Percentiles rank a stretch among this genome's conserved stretches.
Conservation (phyloP, 495 filamentous ascomycete genomes). For the Aeminium ludgeri region DNA sequence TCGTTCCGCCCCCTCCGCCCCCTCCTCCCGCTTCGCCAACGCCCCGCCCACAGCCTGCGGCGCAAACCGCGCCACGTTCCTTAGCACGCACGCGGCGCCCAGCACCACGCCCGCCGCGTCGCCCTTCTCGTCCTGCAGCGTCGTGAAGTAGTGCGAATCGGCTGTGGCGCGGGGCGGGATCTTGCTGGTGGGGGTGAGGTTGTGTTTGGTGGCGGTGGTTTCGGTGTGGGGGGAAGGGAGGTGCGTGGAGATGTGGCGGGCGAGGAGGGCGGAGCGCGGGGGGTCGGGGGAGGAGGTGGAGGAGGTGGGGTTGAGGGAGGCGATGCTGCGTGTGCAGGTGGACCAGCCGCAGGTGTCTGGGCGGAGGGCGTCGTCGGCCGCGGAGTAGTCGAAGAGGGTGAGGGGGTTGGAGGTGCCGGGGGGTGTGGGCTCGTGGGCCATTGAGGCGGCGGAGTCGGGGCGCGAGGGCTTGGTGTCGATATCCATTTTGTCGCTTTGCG, state of each 20-base stretch:
- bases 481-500: constrained; percentile 31
- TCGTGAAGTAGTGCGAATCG: constrained; percentile 41
- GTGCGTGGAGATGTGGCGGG: constrained; percentile 49
- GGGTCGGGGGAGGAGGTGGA: background rate
- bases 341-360: constrained; percentile 9
- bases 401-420: background rate
- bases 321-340: constrained; percentile 1
- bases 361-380: constrained; percentile 1
- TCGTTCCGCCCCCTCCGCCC: background rate
- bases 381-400: constrained; percentile 7
- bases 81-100: constrained; percentile 65
- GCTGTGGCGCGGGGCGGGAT: constrained; percentile 23
- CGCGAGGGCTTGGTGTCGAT: constrained; percentile 26
- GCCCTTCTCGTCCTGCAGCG: constrained; percentile 59
- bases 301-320: constrained; percentile 1
- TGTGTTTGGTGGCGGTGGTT: constrained; percentile 14
- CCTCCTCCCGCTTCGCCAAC: background rate
- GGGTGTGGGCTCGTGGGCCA: background rate
- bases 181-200: constrained; percentile 14
- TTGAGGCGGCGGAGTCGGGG: background rate
- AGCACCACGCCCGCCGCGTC: constrained; percentile 75
- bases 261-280: constrained; percentile 26
- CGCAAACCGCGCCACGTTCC: constrained; percentile 51
- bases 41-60: constrained; percentile 1
- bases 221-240: constrained; percentile 30